Conservation (phyloP, 495 filamentous ascomycete species). For the Neurospora africana region DNA sequence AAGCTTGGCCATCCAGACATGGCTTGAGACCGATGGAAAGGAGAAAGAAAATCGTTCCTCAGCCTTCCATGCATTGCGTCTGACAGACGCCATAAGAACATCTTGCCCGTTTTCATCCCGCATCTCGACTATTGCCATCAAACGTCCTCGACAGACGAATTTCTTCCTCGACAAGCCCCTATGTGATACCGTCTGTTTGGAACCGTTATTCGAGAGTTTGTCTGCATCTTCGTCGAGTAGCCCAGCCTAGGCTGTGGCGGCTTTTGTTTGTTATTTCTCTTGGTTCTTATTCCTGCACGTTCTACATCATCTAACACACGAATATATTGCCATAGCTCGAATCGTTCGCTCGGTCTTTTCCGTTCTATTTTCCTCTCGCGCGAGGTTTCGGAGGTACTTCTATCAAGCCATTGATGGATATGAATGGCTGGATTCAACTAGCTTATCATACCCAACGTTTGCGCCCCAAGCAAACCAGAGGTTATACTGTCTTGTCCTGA, state of each 20-base stretch:
- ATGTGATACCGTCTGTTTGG: background rate
- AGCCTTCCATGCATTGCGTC: background rate
- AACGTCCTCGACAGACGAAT: background rate
- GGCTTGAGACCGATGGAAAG: background rate
- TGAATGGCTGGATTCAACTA: background rate
- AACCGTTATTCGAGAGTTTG: background rate
- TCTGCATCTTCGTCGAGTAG: background rate
- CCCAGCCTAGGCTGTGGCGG: background rate
- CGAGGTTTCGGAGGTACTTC: background rate
- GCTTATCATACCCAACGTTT: background rate
- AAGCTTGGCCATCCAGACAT: background rate
- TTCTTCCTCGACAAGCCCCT: background rate
- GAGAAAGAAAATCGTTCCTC: background rate
- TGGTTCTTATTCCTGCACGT: background rate
- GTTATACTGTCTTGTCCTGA: background rate
- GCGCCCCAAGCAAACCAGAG: background rate
- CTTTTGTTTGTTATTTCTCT: background rate
- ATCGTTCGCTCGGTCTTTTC: background rate
- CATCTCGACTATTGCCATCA: background rate
- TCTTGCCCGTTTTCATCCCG: background rate
- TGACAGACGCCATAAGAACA: background rate
- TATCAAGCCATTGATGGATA: background rate
- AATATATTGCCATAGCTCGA: background rate
- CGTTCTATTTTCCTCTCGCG: background rate
- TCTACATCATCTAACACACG: background rate